A percentile compares a stretch with the other conserved stretches of the same genome.
Conservation (phyloP, 768 basidiomycete species). For the Mycena haematopus region DNA sequence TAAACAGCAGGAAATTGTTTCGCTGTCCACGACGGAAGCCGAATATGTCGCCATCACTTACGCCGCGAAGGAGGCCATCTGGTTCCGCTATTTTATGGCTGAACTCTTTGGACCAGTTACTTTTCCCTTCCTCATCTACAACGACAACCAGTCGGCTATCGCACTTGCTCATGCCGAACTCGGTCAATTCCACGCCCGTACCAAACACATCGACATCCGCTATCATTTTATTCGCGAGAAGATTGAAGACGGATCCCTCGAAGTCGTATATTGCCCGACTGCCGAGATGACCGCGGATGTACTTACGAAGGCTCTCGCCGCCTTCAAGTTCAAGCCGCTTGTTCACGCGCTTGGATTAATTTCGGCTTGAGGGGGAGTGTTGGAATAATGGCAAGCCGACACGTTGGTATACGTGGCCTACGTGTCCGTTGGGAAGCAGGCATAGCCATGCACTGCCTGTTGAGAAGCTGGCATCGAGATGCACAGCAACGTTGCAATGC, state of each 20-base stretch:
- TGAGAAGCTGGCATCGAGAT: too few species aligned
- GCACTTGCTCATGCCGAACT: constrained; percentile 16
- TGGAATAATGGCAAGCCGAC: constrained; percentile 2
- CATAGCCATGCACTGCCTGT: too few species aligned
- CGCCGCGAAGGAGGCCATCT: constrained; percentile 33
- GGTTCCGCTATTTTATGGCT: constrained; percentile 31
- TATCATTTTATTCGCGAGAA: constrained; percentile 19
- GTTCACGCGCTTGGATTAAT: constrained; percentile 9
- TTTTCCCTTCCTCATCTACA: constrained; percentile 25
- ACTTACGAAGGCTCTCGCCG: constrained; percentile 17
- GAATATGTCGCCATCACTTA: constrained; percentile 18
- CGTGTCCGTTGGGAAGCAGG: too few species aligned
- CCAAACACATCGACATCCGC: constrained; percentile 21
- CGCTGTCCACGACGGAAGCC: constrained; percentile 17
- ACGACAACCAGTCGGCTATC: constrained; percentile 19
- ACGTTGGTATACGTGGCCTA: too few species aligned
- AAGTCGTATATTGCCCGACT: constrained; percentile 16
- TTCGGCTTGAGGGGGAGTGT: constrained; percentile 26
- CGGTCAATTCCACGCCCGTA: constrained; percentile 16
- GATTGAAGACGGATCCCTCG: constrained; percentile 1
- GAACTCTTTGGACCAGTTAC: constrained; percentile 27
- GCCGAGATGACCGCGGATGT: constrained; percentile 22
- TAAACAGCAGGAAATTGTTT: constrained; percentile 40
- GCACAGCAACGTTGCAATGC: too few species aligned
- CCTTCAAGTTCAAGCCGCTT: constrained; percentile 22